phyloP scores from a whole-genome alignment of 148 eudicot species.

The Linanthus parryae region DNA sequence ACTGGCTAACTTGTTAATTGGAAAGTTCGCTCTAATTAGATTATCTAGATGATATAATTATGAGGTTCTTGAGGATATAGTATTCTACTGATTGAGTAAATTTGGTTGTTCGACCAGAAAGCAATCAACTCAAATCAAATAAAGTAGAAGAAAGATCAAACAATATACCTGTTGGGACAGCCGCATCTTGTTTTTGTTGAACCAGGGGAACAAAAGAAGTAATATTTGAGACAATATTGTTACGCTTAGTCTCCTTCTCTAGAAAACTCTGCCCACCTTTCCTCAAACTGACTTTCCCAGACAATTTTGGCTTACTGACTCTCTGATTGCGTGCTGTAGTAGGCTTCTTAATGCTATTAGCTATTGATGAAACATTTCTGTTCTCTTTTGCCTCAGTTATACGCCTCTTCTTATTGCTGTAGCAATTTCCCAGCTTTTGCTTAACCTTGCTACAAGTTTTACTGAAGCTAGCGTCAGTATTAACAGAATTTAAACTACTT shows the following conservation, averaged over 20 bases:
- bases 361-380: conserved; percentile 33
- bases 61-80: too few relatives aligned
- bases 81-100: too few relatives aligned
- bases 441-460: conserved; percentile 32
- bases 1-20: too few relatives aligned
- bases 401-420: conserved; percentile 23
- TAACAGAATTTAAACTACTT: conserved; percentile 33
- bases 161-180: conserved; percentile 56
- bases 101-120: too few relatives aligned
- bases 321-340: conserved; percentile 35
- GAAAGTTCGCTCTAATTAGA: too few relatives aligned
- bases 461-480: conserved; percentile 25
- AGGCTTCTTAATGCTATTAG: conserved; percentile 35
- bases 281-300: conserved; percentile 45
- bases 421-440: conserved; percentile 23
- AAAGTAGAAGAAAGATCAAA: not conserved
- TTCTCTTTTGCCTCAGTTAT: conserved; percentile 43
- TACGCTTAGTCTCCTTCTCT: conserved; percentile 48
- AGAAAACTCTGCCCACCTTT: conserved; percentile 46
- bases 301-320: conserved; percentile 40
- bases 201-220: conserved; percentile 82
- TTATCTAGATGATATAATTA: too few relatives aligned
- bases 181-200: conserved; percentile 71
- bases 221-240: conserved; percentile 73
- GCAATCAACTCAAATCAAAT: too few relatives aligned